phyloP scores from a whole-genome alignment of 805 yeast genomes.

The Lipomyces starkeyi region DNA sequence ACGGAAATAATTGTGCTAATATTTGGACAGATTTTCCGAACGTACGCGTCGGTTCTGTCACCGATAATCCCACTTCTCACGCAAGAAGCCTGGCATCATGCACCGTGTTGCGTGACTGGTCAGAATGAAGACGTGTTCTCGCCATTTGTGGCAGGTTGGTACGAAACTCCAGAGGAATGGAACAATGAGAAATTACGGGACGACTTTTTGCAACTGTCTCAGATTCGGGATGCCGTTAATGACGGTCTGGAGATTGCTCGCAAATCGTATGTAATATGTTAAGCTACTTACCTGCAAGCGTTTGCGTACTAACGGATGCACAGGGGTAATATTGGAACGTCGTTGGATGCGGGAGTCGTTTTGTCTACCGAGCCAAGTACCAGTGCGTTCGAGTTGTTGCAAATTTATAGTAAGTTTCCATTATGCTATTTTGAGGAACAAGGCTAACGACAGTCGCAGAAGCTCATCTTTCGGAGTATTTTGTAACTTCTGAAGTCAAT shows the following conservation, averaged over 20 bases:
- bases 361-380: slow-evolving; percentile 43
- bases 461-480: slow-evolving; percentile 60
- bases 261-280: slow-evolving; percentile 46
- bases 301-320: neutral
- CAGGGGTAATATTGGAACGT: slow-evolving; percentile 46
- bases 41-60: slow-evolving; percentile 69
- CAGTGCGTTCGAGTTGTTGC: slow-evolving; percentile 14
- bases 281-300: slow-evolving; percentile 9
- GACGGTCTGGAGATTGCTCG: slow-evolving; percentile 61
- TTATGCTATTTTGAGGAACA: slow-evolving; percentile 28
- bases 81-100: slow-evolving; percentile 84
- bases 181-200: slow-evolving; percentile 47
- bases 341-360: slow-evolving; percentile 62
- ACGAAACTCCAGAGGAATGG: slow-evolving; percentile 48
- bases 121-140: slow-evolving; percentile 44
- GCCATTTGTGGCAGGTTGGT: slow-evolving; percentile 59
- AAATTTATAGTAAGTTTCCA: slow-evolving; percentile 25
- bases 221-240: slow-evolving; percentile 57
- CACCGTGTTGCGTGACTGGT: slow-evolving; percentile 48
- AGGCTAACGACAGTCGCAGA: slow-evolving; percentile 32
- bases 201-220: slow-evolving; percentile 56
- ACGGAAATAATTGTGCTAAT: neutral
- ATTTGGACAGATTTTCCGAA: slow-evolving; percentile 54
- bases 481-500: slow-evolving; percentile 68
- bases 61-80: slow-evolving; percentile 85